Conservation (phyloP, 2,329 filamentous ascomycete genomes). For the Stachybotrys elegans region DNA sequence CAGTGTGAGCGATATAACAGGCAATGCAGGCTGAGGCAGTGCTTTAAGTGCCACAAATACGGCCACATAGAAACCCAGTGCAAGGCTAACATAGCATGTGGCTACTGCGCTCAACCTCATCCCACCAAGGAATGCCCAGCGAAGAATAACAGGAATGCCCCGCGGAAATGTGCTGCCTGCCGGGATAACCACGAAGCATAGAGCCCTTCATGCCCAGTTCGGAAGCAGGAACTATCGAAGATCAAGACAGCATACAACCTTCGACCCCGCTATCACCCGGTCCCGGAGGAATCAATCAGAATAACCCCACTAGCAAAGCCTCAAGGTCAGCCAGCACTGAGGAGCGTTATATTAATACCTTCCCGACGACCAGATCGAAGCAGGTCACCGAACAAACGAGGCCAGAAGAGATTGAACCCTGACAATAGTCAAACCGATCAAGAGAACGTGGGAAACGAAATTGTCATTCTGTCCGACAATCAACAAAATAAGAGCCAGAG, state of each 20-base stretch:
- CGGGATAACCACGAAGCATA: conserved; percentile 1
- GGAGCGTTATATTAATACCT: background rate
- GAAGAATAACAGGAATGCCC: background rate
- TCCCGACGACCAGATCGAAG: background rate
- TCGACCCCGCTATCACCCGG: background rate
- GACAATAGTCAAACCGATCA: background rate
- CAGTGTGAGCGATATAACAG: conserved; percentile 4
- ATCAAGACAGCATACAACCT: background rate
- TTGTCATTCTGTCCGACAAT: background rate
- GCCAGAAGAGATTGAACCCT: conserved; percentile 1
- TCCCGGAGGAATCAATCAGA: background rate
- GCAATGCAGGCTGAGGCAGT: conserved; percentile 7
- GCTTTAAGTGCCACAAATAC: conserved; percentile 6
- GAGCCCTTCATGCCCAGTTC: background rate
- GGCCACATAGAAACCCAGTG: conserved; percentile 9
- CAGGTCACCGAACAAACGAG: conserved; percentile 1
- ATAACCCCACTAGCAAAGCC: background rate
- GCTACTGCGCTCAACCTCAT: conserved; percentile 5
- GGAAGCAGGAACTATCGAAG: conserved; percentile 1
- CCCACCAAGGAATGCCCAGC: background rate
- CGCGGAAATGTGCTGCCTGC: conserved; percentile 1
- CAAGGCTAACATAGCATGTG: conserved; percentile 7
- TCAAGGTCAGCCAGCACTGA: background rate
- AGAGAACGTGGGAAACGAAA: conserved; percentile 2
- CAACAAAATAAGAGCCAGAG: background rate